Conservation (phyloP, 441 rosid species). For the Biscutella laevigata region DNA sequence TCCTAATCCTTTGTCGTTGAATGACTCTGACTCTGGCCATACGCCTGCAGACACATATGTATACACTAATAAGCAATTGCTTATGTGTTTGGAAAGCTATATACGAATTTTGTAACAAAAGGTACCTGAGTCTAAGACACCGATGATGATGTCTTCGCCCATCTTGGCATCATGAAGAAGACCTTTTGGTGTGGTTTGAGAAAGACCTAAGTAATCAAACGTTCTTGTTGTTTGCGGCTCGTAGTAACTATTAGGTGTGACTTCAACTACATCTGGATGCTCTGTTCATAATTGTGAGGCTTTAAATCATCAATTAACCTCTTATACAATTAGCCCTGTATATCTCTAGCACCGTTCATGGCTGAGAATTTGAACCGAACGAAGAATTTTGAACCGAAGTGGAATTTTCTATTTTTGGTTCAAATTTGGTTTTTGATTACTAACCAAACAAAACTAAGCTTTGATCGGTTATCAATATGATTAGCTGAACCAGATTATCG, state of each 20-base stretch:
- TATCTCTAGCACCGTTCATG: too few relatives aligned
- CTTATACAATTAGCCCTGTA: not conserved
- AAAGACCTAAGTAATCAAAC: slow-evolving; percentile 56
- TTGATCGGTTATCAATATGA: too few relatives aligned
- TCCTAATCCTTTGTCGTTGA: slow-evolving; percentile 36
- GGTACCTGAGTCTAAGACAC: slow-evolving; percentile 49
- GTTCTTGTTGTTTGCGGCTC: slow-evolving; percentile 53
- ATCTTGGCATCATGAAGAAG: slow-evolving; percentile 37
- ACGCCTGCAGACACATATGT: slow-evolving; percentile 26
- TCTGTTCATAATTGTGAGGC: slow-evolving; percentile 22
- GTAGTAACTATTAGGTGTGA: slow-evolving; percentile 37
- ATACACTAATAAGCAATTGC: too few relatives aligned
- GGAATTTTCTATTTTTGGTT: too few relatives aligned
- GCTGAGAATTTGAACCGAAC: too few relatives aligned
- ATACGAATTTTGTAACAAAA: not conserved
- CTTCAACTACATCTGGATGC: slow-evolving; percentile 45
- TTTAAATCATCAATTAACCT: not conserved
- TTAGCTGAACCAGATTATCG: too few relatives aligned
- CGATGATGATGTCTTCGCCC: slow-evolving; percentile 60
- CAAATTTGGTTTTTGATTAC: too few relatives aligned
- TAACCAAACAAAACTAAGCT: too few relatives aligned
- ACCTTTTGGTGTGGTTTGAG: slow-evolving; percentile 27
- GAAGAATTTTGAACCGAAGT: too few relatives aligned
- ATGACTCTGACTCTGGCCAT: slow-evolving; percentile 65
- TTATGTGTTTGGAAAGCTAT: not conserved